Base-by-base conservation (phyloP, 2,329 filamentous ascomycete species). In the Pseudogymnoascus sp. region DNA sequence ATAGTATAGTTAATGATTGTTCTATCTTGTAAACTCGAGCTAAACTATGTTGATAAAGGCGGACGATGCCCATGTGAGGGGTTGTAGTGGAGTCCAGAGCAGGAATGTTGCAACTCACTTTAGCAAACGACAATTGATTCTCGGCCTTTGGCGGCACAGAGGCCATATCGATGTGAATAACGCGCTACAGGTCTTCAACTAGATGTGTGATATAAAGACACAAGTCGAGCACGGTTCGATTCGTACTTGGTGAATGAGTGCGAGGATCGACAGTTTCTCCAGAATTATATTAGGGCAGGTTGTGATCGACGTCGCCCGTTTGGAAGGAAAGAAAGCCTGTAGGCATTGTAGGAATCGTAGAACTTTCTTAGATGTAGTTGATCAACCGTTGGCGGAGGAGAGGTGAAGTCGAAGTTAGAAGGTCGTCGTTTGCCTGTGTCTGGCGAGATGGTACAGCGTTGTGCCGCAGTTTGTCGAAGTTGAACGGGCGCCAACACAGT, bases 101-200 rank as follows among this genome's bases (percentile, higher is more conserved):
- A 63, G 42, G 29, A 37, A 62, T 40, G 60, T 14, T 23, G 18
- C 12, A 18, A 45, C 5, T 61, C 42, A 57, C 11, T 51, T 54
- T 54, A 10, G 89, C 89, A 80, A 92, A 92, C 47, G 88, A 90
- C 69, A 87, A 82, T 75, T 84, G 86, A 62, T 77, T 77, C 63
- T 77, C 68, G 68, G 82, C 80, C 66, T 79, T 75, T 70, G 73
- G 71, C 64, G 78, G 77, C 63, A 78, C 73, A 57, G 79, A 76
- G 66, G 80, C 77, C 81, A 83, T 83, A 23, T 63, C 69, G 42
- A 62, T 65, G 54, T 47, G 16, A 37, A 60, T 36, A 57, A 57
- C 51, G 51, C 51, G 51, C 51, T 57, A 57, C 29, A 57, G 18
- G 16, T 57, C 51, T 57, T 57, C 51, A 57, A 57, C 51, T 57